phyloP scores from a whole-genome alignment of 2,329 filamentous ascomycete genomes.

The Aspergillus luchuensis region DNA sequence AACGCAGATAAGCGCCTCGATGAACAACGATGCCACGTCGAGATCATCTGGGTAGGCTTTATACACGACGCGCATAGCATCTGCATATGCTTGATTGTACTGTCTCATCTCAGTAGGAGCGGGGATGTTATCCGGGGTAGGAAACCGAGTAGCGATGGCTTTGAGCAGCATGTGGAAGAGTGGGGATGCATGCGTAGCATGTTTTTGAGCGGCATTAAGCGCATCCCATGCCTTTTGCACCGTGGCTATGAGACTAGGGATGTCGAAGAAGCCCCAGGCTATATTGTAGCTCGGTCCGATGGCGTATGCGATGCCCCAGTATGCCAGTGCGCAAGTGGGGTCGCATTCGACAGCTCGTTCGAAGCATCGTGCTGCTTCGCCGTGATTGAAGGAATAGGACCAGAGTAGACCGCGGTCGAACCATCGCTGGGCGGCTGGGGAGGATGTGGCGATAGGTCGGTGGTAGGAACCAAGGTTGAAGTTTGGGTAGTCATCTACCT shows the following conservation, averaged over 20 bases:
- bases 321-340: conserved; percentile 38
- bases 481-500: conserved; percentile 11
- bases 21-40: conserved; percentile 63
- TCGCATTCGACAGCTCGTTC: conserved; percentile 34
- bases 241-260: conserved; percentile 55
- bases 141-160: conserved; percentile 21
- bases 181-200: not conserved
- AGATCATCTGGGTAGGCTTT: conserved; percentile 54
- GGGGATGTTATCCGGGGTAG: conserved; percentile 44
- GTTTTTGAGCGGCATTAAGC: too few species aligned
- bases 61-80: conserved; percentile 60
- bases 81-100: conserved; percentile 61
- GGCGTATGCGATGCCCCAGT: conserved; percentile 57
- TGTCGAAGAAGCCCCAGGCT: conserved; percentile 70
- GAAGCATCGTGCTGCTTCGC: conserved; percentile 40
- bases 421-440: conserved; percentile 38
- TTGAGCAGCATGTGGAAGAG: too few species aligned
- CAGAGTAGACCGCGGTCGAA: conserved; percentile 43
- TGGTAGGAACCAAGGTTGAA: conserved; percentile 40
- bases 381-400: conserved; percentile 45
- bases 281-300: conserved; percentile 78
- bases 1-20: conserved; percentile 65
- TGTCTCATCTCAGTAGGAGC: conserved; percentile 49
- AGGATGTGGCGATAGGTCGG: conserved; percentile 36
- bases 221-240: conserved; percentile 31